These are phyloP conservation scores for Inosperma sp. DNA, from an alignment of 768 basidiomycete species.

Conservation along the genomic window DNA sequence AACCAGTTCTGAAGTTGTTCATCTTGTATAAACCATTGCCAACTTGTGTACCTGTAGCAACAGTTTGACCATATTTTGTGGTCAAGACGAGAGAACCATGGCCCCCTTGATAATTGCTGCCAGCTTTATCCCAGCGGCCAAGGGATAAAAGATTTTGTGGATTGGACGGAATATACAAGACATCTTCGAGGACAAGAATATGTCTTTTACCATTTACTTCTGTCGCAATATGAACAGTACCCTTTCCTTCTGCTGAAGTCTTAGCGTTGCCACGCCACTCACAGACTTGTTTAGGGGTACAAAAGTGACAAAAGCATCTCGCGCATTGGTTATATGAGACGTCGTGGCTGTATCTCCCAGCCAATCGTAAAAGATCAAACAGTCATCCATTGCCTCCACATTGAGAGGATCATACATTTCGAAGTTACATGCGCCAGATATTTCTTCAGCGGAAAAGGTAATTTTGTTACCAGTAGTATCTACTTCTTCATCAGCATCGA, in stretches of 20 bases:
- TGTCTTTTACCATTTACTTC: not conserved
- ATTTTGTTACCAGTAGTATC: too few relatives aligned
- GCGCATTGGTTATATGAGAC: slow-evolving; percentile 5
- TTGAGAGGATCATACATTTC: not conserved
- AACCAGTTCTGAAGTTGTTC: not conserved
- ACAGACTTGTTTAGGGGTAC: not conserved
- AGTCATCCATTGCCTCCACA: not conserved
- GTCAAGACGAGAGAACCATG: not conserved
- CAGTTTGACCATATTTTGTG: not conserved
- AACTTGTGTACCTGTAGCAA: not conserved
- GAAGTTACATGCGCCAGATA: too few relatives aligned
- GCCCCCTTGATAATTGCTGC: not conserved
- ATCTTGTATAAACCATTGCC: not conserved
- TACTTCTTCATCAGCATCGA: too few relatives aligned
- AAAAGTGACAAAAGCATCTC: slow-evolving; percentile 3
- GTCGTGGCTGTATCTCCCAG: slow-evolving; percentile 9
- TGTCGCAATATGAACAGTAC: not conserved
- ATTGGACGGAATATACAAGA: not conserved
- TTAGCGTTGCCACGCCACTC: not conserved
- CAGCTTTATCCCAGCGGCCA: slow-evolving; percentile 9
- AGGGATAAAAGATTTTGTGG: slow-evolving; percentile 8
- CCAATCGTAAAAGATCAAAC: slow-evolving; percentile 5
- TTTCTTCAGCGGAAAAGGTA: too few relatives aligned
- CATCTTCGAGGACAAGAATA: not conserved
- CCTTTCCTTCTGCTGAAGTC: not conserved